These are phyloP conservation scores for Exophiala xenobiotica DNA, from an alignment of 2,329 filamentous ascomycete genomes.

Conservation along the genomic window DNA sequence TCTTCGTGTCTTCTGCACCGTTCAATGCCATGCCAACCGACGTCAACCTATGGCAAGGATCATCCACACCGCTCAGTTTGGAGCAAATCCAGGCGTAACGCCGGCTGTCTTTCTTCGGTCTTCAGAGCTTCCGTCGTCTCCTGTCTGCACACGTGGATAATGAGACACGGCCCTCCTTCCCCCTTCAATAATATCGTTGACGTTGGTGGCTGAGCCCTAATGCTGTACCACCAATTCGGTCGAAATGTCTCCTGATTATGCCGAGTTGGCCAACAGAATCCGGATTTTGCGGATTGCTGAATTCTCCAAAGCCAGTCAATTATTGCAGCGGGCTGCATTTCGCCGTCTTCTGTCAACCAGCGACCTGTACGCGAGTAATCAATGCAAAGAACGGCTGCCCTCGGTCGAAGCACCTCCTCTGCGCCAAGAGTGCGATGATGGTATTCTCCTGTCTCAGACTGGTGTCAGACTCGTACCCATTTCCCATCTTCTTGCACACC, in stretches of 20 bases:
- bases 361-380: background rate
- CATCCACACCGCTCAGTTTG: constrained; percentile 12
- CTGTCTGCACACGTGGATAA: constrained; percentile 19
- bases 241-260: background rate
- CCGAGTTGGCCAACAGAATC: background rate
- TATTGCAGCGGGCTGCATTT: background rate
- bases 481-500: background rate
- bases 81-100: background rate
- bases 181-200: background rate
- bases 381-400: background rate
- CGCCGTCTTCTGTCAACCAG: background rate
- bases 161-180: background rate
- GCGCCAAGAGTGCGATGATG: background rate
- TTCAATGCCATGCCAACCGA: constrained; percentile 9
- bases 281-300: background rate
- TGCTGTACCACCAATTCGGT: background rate
- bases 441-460: background rate
- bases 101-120: background rate
- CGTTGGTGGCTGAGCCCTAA: background rate
- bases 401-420: background rate
- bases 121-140: constrained; percentile 4
- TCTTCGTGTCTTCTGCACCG: constrained; percentile 6
- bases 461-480: background rate
- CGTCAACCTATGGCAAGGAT: constrained; percentile 1
- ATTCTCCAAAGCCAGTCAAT: background rate